A percentile compares a stretch with the other conserved stretches of the same genome.
Evolutionary conservation across 345 rosid genomes (phyloP).

Genomic region (Syzygium oleosum): DNA sequence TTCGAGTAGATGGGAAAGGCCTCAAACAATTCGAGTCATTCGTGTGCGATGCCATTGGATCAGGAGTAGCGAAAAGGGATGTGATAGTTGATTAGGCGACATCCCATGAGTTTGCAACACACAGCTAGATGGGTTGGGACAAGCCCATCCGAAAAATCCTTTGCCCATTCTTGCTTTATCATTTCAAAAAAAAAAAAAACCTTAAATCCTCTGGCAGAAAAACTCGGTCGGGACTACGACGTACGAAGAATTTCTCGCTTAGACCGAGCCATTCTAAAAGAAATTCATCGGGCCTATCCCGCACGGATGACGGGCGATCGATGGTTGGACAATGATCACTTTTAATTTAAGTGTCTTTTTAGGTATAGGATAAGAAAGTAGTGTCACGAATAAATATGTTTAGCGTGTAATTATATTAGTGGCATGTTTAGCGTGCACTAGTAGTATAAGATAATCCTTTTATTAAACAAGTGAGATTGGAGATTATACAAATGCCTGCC

Average conservation of each 20-base stretch:
- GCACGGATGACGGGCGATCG: rapidly evolving
- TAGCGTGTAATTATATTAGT: too few species aligned
- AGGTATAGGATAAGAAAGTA: neutral
- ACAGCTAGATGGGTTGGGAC: neutral
- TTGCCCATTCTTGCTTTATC: neutral
- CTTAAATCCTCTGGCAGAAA: neutral
- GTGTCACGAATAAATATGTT: neutral
- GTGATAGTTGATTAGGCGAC: neutral
- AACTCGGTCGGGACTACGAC: neutral
- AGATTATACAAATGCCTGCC: too few species aligned
- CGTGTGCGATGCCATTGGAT: neutral
- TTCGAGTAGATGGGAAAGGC: neutral
- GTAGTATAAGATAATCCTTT: too few species aligned
- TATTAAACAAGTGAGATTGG: too few species aligned
- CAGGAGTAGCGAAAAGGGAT: neutral
- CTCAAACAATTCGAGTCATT: neutral
- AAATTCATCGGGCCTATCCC: neutral
- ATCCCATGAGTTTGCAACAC: neutral
- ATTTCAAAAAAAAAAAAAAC: neutral
- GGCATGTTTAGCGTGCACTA: too few species aligned
- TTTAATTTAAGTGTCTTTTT: neutral
- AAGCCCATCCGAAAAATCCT: neutral
- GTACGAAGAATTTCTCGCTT: neutral
- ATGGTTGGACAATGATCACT: neutral
- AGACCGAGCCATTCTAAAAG: neutral